These are phyloP conservation scores for Fraxinus albicans DNA, from an alignment of 305 asterid genomes.

Conservation along the genomic window DNA sequence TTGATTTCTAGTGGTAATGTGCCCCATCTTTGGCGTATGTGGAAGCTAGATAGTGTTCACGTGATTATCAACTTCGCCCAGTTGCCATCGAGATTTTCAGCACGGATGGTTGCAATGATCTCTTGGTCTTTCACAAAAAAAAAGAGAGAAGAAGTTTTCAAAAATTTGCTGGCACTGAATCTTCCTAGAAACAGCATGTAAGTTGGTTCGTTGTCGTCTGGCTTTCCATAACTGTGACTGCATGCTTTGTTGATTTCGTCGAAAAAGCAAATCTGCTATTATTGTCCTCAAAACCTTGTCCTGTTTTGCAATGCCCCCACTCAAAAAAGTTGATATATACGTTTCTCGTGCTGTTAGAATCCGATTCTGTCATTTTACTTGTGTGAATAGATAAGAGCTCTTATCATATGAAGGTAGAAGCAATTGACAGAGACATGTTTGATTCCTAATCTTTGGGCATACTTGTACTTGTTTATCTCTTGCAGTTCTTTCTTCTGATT, in stretches of 20 bases:
- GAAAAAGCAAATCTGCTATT: constrained; percentile 1
- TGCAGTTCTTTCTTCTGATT: constrained; percentile 2
- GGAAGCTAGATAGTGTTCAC: constrained; percentile 99
- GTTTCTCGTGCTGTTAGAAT: background rate
- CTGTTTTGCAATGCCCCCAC: background rate
- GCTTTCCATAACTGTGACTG: constrained; percentile 3
- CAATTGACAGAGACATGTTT: background rate
- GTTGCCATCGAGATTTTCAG: constrained; percentile 98
- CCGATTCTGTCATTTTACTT: background rate
- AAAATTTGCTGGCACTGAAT: constrained; percentile 90
- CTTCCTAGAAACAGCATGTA: constrained; percentile 99
- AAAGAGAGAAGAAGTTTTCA: constrained; percentile 96
- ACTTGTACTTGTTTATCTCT: constrained; percentile 14
- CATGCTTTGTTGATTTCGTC: constrained; percentile 9
- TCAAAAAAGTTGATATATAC: background rate
- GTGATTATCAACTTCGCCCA: constrained; percentile 98
- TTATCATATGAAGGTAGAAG: background rate
- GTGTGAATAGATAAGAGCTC: background rate
- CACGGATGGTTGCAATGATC: constrained; percentile 99
- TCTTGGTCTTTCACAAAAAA: constrained; percentile 90
- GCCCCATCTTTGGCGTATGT: constrained; percentile 98
- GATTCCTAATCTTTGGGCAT: constrained; percentile 3
- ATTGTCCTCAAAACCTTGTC: background rate
- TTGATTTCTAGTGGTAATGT: constrained; percentile 52
- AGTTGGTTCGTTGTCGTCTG: constrained; percentile 30